phyloP scores from a whole-genome alignment of 768 basidiomycete genomes.

The Saitozyma podzolica region DNA sequence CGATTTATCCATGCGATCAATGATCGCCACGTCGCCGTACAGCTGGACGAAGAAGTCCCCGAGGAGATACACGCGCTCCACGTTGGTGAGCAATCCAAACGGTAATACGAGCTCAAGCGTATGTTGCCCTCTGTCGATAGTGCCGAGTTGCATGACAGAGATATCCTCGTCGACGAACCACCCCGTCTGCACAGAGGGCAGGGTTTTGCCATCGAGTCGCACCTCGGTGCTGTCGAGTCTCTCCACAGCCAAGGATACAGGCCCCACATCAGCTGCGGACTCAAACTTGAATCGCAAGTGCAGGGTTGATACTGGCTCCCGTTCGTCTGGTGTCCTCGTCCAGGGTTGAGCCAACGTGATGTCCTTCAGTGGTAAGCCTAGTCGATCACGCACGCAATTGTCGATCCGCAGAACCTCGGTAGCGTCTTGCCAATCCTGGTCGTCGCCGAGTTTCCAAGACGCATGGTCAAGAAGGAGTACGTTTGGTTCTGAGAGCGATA shows the following conservation, averaged over 20 bases:
- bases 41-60: constrained; percentile 36
- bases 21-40: constrained; percentile 15
- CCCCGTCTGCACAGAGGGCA: constrained; percentile 10
- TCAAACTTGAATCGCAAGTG: constrained; percentile 26
- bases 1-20: neutral
- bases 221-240: constrained; percentile 18
- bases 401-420: constrained; percentile 36
- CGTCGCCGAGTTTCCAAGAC: constrained; percentile 18
- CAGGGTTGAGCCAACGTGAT: constrained; percentile 33
- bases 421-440: constrained; percentile 24
- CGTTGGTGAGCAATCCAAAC: constrained; percentile 28
- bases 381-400: constrained; percentile 19
- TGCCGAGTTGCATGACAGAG: constrained; percentile 21
- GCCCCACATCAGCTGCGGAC: constrained; percentile 5
- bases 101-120: constrained; percentile 20
- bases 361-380: constrained; percentile 26
- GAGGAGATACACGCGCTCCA: constrained; percentile 33
- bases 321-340: constrained; percentile 20
- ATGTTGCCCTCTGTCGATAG: constrained; percentile 22
- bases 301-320: constrained; percentile 19
- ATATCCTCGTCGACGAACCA: constrained; percentile 44
- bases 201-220: constrained; percentile 17
- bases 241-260: constrained; percentile 24
- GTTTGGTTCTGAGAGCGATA: constrained; percentile 34
- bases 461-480: constrained; percentile 29